A percentile compares a stretch with the other conserved stretches of the same genome.
These are phyloP conservation scores for Baeospora myosura DNA, from an alignment of 1,284 basidiomycete genomes.

Conservation along the genomic window DNA sequence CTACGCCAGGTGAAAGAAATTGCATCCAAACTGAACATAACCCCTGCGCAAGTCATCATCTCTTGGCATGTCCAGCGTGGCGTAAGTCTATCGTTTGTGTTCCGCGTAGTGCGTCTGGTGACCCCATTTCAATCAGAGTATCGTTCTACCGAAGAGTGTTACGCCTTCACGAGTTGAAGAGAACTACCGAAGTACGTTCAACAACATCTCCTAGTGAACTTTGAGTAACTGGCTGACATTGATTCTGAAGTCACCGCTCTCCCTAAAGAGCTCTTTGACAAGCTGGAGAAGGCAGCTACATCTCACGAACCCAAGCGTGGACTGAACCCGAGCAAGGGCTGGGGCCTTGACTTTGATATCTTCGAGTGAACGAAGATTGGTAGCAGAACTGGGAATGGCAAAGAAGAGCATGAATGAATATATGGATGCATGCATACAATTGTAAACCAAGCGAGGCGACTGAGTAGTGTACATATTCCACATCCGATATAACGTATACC, in stretches of 20 bases:
- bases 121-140: constrained; percentile 31
- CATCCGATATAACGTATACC: no score
- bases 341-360: constrained; percentile 58
- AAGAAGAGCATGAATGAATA: no score
- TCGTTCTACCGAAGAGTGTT: constrained; percentile 77
- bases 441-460: no score
- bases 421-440: no score
- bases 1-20: constrained; percentile 43
- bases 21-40: constrained; percentile 59
- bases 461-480: no score
- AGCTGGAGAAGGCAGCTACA: constrained; percentile 52
- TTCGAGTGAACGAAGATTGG: constrained; percentile 44
- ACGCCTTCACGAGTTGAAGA: constrained; percentile 63
- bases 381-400: no score
- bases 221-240: background rate
- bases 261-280: constrained; percentile 46
- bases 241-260: constrained; percentile 39
- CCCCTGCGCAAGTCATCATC: constrained; percentile 73
- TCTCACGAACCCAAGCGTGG: constrained; percentile 48
- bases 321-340: constrained; percentile 52
- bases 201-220: background rate
- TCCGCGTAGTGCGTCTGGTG: constrained; percentile 1
- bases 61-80: constrained; percentile 79
- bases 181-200: constrained; percentile 53
- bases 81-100: constrained; percentile 30